Percentiles rank a stretch among this genome's conserved stretches.
Conservation (phyloP, 257 asterid species). For the Echium plantagineum region DNA sequence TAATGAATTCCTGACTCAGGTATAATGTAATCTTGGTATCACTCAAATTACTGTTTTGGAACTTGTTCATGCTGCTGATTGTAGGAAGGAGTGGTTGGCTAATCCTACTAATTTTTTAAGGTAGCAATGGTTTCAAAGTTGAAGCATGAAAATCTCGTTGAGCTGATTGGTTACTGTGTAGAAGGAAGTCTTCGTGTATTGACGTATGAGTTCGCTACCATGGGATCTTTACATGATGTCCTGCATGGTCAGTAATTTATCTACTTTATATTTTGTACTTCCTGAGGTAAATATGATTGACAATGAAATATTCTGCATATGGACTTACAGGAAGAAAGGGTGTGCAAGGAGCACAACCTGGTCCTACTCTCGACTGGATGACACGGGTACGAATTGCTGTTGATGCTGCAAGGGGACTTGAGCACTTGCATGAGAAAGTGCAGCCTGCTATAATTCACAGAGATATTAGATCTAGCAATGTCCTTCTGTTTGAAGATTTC, state of each 20-base stretch:
- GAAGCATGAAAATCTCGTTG: conserved; percentile 64
- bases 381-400: not conserved
- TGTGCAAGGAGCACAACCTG: not conserved
- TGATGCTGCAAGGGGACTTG: not conserved
- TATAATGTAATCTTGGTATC: conserved; percentile 12
- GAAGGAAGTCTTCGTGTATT: conserved; percentile 77
- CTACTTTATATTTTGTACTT: not conserved
- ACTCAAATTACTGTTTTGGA: not conserved
- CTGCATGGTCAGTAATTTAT: conserved; percentile 55
- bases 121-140: conserved; percentile 91
- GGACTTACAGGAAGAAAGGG: not conserved
- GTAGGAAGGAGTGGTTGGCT: not conserved
- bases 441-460: not conserved
- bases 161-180: conserved; percentile 76
- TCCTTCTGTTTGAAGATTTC: not conserved
- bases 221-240: conserved; percentile 89
- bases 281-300: not conserved
- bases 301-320: not conserved
- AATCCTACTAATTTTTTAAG: conserved; percentile 26
- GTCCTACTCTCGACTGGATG: not conserved
- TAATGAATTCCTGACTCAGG: conserved; percentile 80
- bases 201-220: conserved; percentile 72
- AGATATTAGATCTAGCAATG: not conserved
- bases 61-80: not conserved
- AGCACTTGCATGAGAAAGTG: not conserved